Conservation (phyloP, 257 asterid genomes). For the Solanum tarapatanum region DNA sequence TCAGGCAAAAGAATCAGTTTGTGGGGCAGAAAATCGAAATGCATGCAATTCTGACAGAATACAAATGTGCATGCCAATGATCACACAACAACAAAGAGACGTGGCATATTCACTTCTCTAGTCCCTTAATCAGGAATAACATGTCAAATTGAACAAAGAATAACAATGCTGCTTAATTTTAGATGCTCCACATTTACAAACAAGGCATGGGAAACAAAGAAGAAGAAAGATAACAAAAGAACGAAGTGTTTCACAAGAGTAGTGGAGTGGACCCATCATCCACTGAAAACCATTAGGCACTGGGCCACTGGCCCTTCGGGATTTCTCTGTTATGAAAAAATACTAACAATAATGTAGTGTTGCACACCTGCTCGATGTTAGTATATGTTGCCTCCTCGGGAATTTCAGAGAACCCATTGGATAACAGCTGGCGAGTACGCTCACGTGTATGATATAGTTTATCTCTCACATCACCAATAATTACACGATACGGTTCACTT, state of each 20-base stretch:
- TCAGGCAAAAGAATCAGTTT: background rate
- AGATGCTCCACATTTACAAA: background rate
- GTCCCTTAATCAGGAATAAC: background rate
- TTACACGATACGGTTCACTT: constrained; percentile 38
- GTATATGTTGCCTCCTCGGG: constrained; percentile 34
- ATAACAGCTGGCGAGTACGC: constrained; percentile 34
- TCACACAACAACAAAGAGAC: background rate
- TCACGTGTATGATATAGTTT: constrained; percentile 40
- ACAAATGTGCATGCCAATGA: background rate
- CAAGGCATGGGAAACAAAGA: background rate
- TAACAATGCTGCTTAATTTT: background rate
- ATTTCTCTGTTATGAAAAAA: background rate
- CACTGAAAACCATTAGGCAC: background rate
- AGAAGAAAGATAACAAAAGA: background rate
- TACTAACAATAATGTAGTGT: background rate
- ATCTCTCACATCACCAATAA: constrained; percentile 40
- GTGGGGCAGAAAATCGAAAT: background rate
- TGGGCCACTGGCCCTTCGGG: background rate
- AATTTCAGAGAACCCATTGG: constrained; percentile 34
- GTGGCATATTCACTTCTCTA: background rate
- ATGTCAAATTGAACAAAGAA: background rate
- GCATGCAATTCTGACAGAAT: background rate
- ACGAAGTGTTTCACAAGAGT: background rate
- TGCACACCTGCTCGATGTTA: constrained; percentile 25
- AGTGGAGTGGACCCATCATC: background rate